These are phyloP conservation scores for Lasiodiplodia theobromae DNA, from an alignment of 2,329 filamentous ascomycete genomes.

Conservation along the genomic window DNA sequence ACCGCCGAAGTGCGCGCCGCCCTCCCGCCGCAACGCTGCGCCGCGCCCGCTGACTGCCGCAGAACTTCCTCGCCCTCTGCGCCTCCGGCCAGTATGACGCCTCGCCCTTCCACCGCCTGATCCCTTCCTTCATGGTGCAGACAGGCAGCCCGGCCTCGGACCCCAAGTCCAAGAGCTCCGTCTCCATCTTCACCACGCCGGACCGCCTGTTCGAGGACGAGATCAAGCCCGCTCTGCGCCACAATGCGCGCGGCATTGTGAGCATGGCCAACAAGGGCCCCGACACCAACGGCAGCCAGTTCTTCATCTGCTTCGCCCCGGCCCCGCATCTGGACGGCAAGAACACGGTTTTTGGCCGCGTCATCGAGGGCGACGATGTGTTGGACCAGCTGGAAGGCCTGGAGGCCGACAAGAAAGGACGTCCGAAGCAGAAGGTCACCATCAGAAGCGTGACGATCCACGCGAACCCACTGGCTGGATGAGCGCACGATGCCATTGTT, in stretches of 20 bases:
- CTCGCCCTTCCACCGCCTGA: conserved; percentile 81
- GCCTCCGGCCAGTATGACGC: conserved; percentile 78
- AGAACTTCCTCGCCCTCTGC: conserved; percentile 90
- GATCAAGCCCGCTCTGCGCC: conserved; percentile 73
- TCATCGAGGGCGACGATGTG: conserved; percentile 64
- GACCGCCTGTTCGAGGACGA: conserved; percentile 77
- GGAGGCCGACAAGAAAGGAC: conserved; percentile 78
- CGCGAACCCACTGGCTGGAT: conserved; percentile 77
- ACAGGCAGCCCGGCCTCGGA: conserved; percentile 66
- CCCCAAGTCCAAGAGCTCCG: conserved; percentile 67
- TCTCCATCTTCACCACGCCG: conserved; percentile 69
- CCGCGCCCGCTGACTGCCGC: conserved; percentile 29
- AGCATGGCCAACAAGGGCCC: conserved; percentile 83
- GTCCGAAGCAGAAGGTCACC: conserved; percentile 70
- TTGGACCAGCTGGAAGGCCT: conserved; percentile 75
- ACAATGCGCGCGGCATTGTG: conserved; percentile 72
- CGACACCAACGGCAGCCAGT: conserved; percentile 78
- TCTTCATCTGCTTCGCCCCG: conserved; percentile 80
- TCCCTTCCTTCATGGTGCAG: conserved; percentile 82
- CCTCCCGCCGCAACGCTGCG: neutral
- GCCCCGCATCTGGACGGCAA: conserved; percentile 82
- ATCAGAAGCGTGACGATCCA: conserved; percentile 78
- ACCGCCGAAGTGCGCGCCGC: conserved; percentile 74
- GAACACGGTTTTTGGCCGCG: conserved; percentile 83
- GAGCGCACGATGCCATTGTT: conserved; percentile 30